Evolutionary conservation across 1,139 yeast genomes (phyloP), one percentile per base, ranked within the genome.

Genomic region (Yamadazyma atlantica): DNA sequence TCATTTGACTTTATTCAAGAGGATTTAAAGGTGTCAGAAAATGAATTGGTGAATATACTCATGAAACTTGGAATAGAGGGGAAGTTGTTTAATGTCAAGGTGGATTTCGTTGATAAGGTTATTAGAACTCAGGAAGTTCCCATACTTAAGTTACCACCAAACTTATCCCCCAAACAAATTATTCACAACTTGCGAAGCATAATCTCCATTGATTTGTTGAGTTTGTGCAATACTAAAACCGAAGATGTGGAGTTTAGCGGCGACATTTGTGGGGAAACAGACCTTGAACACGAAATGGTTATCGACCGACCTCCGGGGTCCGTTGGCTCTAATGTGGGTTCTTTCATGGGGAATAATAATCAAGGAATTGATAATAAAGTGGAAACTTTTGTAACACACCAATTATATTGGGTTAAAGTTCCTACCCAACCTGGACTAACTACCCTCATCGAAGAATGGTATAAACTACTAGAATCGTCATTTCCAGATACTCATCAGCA

Each of bases 41-140:
- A 50, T 3, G 64, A 65, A 27, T 58, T 78, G 16, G 73, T 70
- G 35, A 56, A 58, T 10, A 54, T 73, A 6, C 49, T 72, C 21
- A 37, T 55, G 3, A 66, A 61, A 39, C 54, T 81, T 34, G 71
- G 74, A 18, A 63, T 69, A 29, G 64, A 64, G 23, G 82, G 80
- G 3, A 61, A 64, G 39, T 48, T 80, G 7, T 53, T 60, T 4
- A 55, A 63, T 29, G 63, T 73, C 9, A 66, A 66, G 34, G 53
- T 82, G 10, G 81, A 82, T 51, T 64, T 69, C 35, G 57, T 66
- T 1, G 61, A 67, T 24, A 57, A 60, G n/a, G 36, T 43, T 21
- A 49, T 64, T 26, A 16, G 11, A 7, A 14, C 30, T 14, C 21
- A 28, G 4, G 30, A 28, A 10, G 7, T 3, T 15, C 30, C 16